Base-by-base conservation (phyloP, 768 basidiomycete species). In the Dacryopinax primogenitus region DNA sequence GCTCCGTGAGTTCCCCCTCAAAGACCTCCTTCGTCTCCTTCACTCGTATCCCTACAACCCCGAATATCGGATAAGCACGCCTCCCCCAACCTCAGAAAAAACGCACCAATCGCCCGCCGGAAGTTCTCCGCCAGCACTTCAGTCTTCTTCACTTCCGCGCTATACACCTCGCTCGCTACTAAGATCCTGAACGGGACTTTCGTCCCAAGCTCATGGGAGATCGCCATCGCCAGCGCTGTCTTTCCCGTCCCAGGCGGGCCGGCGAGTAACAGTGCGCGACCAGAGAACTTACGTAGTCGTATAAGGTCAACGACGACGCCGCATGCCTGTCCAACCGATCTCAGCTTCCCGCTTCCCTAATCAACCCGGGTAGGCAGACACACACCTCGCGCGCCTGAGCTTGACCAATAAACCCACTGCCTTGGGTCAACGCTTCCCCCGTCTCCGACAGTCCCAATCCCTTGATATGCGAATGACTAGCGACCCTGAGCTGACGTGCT, bases 11-110 rank as follows among this genome's bases (percentile, higher is more conserved):
- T 77, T 99, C 95, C 66, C 96, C 95, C 75, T 98, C 95, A 75
- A 94, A 98, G 6, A 98, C 93, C 72, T 96, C 92, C 74, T 99
- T 98, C 4, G 94, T 97, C 76, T 98, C 96, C 76, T 98, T 98
- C 80, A 98, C 96, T 74, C 95, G 85, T 36, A 98, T 82, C 58
- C 95, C 94, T 94, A 37, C 58, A 62, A 9, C 61, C 16, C 51
- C 47, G 7, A 12, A 33, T 36, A n/a, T 32, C 41, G 18, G 4
- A 28, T 34, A 32, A 68, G 64, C 28, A 66, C 2, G 35, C 11
- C 18, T 12, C 4, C 34, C 30, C 45, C 34, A 33, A 65, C 6
- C 15, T n/a, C 23, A 2, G 47, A 64, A 66, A 58, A 30, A 18
- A 80, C 88, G 73, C 72, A 92, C 94, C 95, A 67, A 99, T 99